A percentile compares a stretch with the other conserved stretches of the same genome.
Conservation (phyloP, 768 basidiomycete genomes). For the Leccinum subtestaceum region DNA sequence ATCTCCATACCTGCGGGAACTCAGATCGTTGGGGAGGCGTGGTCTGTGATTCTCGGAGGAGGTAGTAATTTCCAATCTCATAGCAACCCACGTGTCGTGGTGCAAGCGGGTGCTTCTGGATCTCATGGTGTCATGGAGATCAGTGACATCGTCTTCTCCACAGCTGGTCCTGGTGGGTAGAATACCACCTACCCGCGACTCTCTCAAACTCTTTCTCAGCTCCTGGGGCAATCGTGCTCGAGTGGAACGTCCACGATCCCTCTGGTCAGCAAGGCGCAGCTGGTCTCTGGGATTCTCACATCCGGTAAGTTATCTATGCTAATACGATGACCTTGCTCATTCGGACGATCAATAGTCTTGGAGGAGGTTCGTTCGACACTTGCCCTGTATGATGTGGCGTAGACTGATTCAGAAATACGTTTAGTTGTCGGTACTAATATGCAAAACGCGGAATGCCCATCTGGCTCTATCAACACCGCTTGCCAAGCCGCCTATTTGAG, state of each 20-base stretch:
- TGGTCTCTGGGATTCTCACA: slow-evolving; percentile 50
- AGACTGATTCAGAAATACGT: slow-evolving; percentile 16
- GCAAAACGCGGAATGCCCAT: slow-evolving; percentile 41
- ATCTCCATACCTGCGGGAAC: slow-evolving; percentile 46
- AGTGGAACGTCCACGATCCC: slow-evolving; percentile 62
- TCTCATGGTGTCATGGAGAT: slow-evolving; percentile 58
- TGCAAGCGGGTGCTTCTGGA: slow-evolving; percentile 43
- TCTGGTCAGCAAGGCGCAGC: slow-evolving; percentile 47
- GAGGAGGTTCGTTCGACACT: slow-evolving; percentile 19
- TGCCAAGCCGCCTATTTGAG: slow-evolving; percentile 67
- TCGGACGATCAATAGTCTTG: slow-evolving; percentile 36
- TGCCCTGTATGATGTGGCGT: slow-evolving; percentile 33
- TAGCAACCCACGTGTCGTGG: slow-evolving; percentile 37
- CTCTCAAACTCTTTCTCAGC: slow-evolving; percentile 18
- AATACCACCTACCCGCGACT: neutral
- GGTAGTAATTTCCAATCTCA: slow-evolving; percentile 42
- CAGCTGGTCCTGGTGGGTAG: slow-evolving; percentile 43
- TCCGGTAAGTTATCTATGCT: slow-evolving; percentile 26
- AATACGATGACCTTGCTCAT: neutral
- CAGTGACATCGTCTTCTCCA: slow-evolving; percentile 60
- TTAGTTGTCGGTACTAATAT: slow-evolving; percentile 54
- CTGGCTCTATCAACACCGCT: slow-evolving; percentile 37
- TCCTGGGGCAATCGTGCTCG: slow-evolving; percentile 45
- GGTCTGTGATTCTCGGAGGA: slow-evolving; percentile 45
- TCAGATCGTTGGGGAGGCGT: slow-evolving; percentile 48